phyloP scores from a whole-genome alignment of 2,329 filamentous ascomycete genomes.

The Fusarium foetens region DNA sequence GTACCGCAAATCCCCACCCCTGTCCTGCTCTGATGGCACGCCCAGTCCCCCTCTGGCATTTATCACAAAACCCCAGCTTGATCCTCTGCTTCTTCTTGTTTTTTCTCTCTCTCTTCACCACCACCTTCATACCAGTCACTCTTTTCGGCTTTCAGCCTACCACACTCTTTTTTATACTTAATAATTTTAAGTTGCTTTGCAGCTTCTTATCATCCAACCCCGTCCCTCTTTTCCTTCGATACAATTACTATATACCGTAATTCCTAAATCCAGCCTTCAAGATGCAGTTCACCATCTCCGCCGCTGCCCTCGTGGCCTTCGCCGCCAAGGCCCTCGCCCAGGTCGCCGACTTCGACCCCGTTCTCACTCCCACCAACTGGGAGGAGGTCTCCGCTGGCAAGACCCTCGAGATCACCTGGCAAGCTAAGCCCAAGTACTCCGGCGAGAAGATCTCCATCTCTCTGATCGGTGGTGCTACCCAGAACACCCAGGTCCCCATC shows the following conservation, averaged over 20 bases:
- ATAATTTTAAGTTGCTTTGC: conserved; percentile 30
- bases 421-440: conserved; percentile 52
- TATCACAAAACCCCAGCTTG: conserved; percentile 39
- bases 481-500: conserved; percentile 54
- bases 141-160: conserved; percentile 46
- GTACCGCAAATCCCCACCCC: conserved; percentile 27
- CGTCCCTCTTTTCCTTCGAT: conserved; percentile 26
- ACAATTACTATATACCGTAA: conserved; percentile 37
- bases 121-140: conserved; percentile 48
- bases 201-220: conserved; percentile 25
- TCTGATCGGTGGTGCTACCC: conserved; percentile 63
- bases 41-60: conserved; percentile 40
- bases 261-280: conserved; percentile 51
- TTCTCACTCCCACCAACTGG: conserved; percentile 58
- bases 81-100: conserved; percentile 19
- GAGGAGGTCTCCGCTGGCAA: conserved; percentile 60
- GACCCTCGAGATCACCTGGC: conserved; percentile 64
- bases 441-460: conserved; percentile 60
- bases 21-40: conserved; percentile 4
- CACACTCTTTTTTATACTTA: conserved; percentile 47
- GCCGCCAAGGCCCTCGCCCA: conserved; percentile 63
- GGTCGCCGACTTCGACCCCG: conserved; percentile 65
- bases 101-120: conserved; percentile 36
- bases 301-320: conserved; percentile 62
- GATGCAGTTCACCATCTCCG: conserved; percentile 64